Percentiles rank a stretch among this genome's conserved stretches.
Conservation (phyloP, 257 asterid genomes). For the Hygrophila difformis region DNA sequence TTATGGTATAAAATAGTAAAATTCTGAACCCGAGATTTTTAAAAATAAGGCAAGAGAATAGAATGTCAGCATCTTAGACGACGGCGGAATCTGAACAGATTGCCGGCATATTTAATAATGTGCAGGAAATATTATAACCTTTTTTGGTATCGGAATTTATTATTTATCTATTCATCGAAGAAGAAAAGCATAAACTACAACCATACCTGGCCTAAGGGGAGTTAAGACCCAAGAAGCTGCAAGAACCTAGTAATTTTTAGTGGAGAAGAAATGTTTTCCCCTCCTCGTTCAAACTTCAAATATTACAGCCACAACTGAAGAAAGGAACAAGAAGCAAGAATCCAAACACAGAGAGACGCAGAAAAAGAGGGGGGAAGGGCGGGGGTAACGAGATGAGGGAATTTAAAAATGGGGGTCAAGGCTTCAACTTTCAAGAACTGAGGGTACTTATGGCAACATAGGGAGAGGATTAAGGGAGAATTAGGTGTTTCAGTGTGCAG, state of each 20-base stretch:
- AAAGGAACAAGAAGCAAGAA: conserved; percentile 11
- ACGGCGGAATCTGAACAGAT: too few species aligned
- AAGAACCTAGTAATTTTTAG: conserved; percentile 11
- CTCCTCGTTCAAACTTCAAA: conserved; percentile 26
- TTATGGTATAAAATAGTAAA: too few species aligned
- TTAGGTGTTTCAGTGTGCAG: too few species aligned
- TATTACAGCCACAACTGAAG: background rate
- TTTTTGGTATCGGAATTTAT: conserved; percentile 10
- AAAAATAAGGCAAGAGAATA: conserved; percentile 11
- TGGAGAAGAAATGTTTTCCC: conserved; percentile 29
- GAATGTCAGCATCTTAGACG: conserved; percentile 28
- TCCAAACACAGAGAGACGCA: conserved; percentile 9
- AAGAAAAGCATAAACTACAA: conserved; percentile 18
- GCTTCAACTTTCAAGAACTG: background rate
- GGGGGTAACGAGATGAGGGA: conserved; percentile 15
- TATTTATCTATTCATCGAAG: background rate
- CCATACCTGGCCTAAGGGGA: background rate
- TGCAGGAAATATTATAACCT: background rate
- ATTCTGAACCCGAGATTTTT: conserved; percentile 13
- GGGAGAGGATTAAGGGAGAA: too few species aligned
- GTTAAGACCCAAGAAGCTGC: background rate
- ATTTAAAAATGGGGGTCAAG: conserved; percentile 9
- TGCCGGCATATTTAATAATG: too few species aligned
- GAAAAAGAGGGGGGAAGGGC: background rate
- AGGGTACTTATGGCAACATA: conserved; percentile 9